Evolutionary conservation across 306 rosid species (phyloP).

Genomic region (Begonia masoniana): DNA sequence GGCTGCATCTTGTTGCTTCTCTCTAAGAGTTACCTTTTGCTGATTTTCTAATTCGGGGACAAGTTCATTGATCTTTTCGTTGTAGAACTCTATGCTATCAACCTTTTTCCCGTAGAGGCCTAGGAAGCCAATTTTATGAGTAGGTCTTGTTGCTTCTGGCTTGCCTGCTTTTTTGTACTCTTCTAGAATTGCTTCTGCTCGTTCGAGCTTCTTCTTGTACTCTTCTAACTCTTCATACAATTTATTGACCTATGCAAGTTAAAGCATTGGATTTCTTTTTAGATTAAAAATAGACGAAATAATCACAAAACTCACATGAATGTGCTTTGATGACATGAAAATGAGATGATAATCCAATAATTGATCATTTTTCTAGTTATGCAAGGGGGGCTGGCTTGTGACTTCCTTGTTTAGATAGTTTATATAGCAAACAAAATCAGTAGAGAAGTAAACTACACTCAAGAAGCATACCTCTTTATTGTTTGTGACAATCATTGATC

Average conservation of each 20-base stretch:
- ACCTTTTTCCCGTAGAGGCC: constrained; percentile 71
- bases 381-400: too few relatives aligned
- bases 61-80: constrained; percentile 43
- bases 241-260: constrained; percentile 48
- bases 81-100: constrained; percentile 60
- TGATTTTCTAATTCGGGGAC: constrained; percentile 57
- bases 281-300: too few relatives aligned
- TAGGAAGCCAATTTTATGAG: constrained; percentile 60
- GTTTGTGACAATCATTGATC: constrained; percentile 72
- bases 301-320: too few relatives aligned
- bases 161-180: constrained; percentile 39
- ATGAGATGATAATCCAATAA: too few relatives aligned
- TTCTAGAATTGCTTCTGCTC: constrained; percentile 52
- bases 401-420: too few relatives aligned
- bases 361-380: too few relatives aligned
- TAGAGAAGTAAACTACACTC: too few relatives aligned
- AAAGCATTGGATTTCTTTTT: too few relatives aligned
- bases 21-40: constrained; percentile 70
- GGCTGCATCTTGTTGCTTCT: constrained; percentile 77
- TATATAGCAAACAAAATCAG: too few relatives aligned
- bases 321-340: too few relatives aligned
- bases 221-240: constrained; percentile 55
- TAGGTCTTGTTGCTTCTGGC: constrained; percentile 68
- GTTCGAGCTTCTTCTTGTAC: constrained; percentile 60
- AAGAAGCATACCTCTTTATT: constrained; percentile 42